These are phyloP conservation scores for Penium margaritaceum DNA, from an alignment of 139 green algal genomes.

Conservation along the genomic window DNA sequence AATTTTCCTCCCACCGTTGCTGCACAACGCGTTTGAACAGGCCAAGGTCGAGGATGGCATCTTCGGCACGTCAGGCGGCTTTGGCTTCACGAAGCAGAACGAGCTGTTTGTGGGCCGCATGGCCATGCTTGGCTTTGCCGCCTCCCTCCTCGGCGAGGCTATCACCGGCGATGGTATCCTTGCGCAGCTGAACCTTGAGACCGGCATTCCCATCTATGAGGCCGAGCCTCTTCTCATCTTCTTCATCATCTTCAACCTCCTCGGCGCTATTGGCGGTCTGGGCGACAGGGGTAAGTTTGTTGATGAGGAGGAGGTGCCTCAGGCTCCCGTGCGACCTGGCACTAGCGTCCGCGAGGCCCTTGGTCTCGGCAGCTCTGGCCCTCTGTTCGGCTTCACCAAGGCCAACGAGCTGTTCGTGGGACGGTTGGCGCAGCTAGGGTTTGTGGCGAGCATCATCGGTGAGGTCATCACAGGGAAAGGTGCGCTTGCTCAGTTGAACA, in stretches of 20 bases:
- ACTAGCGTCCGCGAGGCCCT: conserved; percentile 52
- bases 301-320: conserved; percentile 31
- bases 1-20: no score
- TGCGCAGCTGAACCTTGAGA: conserved; percentile 59
- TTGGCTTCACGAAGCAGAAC: conserved; percentile 67
- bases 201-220: conserved; percentile 61
- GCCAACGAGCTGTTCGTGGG: conserved; percentile 75
- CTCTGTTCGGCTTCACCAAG: conserved; percentile 64
- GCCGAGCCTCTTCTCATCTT: conserved; percentile 63
- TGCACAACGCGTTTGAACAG: no score
- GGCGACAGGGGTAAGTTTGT: conserved; percentile 28
- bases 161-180: conserved; percentile 68
- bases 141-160: conserved; percentile 63
- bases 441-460: conserved; percentile 49
- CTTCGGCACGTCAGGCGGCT: conserved; percentile 20
- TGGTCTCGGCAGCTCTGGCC: no score
- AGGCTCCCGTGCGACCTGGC: conserved; percentile 39
- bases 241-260: conserved; percentile 44
- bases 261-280: conserved; percentile 38
- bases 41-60: conserved; percentile 19
- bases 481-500: conserved; percentile 62
- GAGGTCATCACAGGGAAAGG: conserved; percentile 63
- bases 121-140: conserved; percentile 58
- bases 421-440: conserved; percentile 69
- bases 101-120: conserved; percentile 70